These are phyloP conservation scores for Austroboletus eburneus DNA, from an alignment of 768 basidiomycete species.

Conservation along the genomic window DNA sequence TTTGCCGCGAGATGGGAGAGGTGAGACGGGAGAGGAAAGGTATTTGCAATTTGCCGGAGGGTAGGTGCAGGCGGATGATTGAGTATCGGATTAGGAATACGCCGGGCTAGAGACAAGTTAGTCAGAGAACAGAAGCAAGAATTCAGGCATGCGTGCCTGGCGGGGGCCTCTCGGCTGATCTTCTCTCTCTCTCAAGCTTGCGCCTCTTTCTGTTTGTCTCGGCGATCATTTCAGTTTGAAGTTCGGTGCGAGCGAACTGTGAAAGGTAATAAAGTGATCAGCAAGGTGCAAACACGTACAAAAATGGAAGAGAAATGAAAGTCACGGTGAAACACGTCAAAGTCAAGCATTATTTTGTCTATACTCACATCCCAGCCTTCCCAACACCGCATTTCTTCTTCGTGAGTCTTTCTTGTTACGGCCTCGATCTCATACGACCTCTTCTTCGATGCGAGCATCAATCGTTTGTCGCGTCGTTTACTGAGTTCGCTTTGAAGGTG, in stretches of 20 bases:
- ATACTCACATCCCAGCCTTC: slow-evolving; percentile 81
- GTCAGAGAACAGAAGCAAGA: neutral
- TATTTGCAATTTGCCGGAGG: slow-evolving; percentile 63
- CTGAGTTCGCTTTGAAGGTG: slow-evolving; percentile 78
- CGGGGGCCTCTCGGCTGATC: slow-evolving; percentile 70
- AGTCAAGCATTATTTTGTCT: slow-evolving; percentile 1
- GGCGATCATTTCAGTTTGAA: slow-evolving; percentile 85
- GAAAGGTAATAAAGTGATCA: slow-evolving; percentile 1
- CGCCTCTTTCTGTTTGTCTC: slow-evolving; percentile 86
- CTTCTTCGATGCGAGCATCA: slow-evolving; percentile 75
- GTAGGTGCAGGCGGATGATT: slow-evolving; percentile 55
- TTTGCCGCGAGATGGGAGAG: slow-evolving; percentile 20
- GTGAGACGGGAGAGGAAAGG: slow-evolving; percentile 44
- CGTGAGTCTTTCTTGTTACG: slow-evolving; percentile 54
- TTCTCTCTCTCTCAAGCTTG: slow-evolving; percentile 79
- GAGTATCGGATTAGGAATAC: slow-evolving; percentile 53
- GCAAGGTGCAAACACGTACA: slow-evolving; percentile 2
- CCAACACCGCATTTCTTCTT: slow-evolving; percentile 79
- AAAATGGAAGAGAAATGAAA: slow-evolving; percentile 1
- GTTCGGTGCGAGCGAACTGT: slow-evolving; percentile 70
- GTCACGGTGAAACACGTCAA: neutral
- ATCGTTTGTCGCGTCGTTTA: slow-evolving; percentile 72
- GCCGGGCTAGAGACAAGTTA: slow-evolving; percentile 39
- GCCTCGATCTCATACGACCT: slow-evolving; percentile 64
- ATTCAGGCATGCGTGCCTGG: slow-evolving; percentile 48